A percentile compares a stretch with the other conserved stretches of the same genome.
Evolutionary conservation across 164 flowering plant genomes (phyloP).

Genomic region (Paratinospora sagittata): DNA sequence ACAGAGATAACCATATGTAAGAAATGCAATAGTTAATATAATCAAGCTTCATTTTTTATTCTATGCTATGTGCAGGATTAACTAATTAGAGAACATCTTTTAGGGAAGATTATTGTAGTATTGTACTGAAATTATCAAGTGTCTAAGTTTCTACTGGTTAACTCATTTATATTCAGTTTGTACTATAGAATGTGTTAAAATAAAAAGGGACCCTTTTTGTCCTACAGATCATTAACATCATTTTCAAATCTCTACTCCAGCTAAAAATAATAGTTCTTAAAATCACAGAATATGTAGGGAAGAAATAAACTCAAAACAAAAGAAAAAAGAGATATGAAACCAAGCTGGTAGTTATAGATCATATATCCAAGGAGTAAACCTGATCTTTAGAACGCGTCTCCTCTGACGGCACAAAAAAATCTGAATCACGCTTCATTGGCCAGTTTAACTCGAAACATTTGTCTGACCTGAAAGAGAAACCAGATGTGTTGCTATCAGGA

Average conservation of each 20-base stretch:
- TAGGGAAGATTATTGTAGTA: too few relatives aligned
- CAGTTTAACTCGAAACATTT: constrained; percentile 70
- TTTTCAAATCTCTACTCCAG: neutral
- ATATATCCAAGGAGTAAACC: constrained; percentile 17
- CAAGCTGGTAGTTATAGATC: neutral
- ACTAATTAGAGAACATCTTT: too few relatives aligned
- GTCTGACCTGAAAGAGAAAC: constrained; percentile 45
- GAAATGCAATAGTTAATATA: too few relatives aligned
- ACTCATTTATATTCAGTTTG: too few relatives aligned
- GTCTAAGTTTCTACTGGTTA: too few relatives aligned
- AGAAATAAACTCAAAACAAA: neutral
- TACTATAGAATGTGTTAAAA: too few relatives aligned
- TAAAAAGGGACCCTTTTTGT: too few relatives aligned
- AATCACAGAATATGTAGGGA: neutral
- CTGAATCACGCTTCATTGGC: constrained; percentile 71
- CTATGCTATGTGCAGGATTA: too few relatives aligned
- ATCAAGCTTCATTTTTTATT: too few relatives aligned
- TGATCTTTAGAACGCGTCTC: constrained; percentile 22
- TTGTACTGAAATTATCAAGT: too few relatives aligned
- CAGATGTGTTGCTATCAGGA: neutral
- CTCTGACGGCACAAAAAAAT: constrained; percentile 70
- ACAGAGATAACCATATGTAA: too few relatives aligned
- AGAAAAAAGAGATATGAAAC: neutral
- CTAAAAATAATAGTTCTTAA: neutral
- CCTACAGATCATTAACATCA: neutral